phyloP scores from a whole-genome alignment of 169 alveolate genomes.

The Cryptosporidium sp. region DNA sequence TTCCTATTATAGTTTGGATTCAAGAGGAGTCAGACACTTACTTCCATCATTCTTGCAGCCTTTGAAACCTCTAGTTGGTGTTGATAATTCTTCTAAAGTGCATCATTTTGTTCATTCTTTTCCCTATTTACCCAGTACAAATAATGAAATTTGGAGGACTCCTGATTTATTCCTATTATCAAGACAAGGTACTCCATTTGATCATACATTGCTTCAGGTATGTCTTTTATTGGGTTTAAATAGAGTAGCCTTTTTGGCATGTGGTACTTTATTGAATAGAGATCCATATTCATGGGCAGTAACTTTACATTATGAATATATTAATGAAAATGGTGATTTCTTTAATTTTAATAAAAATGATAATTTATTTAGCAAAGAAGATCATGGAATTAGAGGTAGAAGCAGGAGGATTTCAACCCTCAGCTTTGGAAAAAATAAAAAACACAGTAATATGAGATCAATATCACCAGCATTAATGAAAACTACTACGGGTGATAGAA shows the following conservation, averaged over 20 bases:
- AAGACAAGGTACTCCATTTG: slow-evolving; percentile 72
- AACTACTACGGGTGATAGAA: neutral
- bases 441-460: slow-evolving; percentile 17
- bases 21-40: slow-evolving; percentile 71
- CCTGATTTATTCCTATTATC: slow-evolving; percentile 70
- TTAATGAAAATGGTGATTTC: neutral
- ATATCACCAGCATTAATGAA: slow-evolving; percentile 6
- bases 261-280: slow-evolving; percentile 71
- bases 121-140: slow-evolving; percentile 55
- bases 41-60: slow-evolving; percentile 69
- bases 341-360: neutral
- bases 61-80: slow-evolving; percentile 37
- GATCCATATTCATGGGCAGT: slow-evolving; percentile 74
- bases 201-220: slow-evolving; percentile 67
- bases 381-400: neutral
- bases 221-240: slow-evolving; percentile 57
- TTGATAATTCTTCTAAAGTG: slow-evolving; percentile 50
- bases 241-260: slow-evolving; percentile 71
- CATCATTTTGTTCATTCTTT: slow-evolving; percentile 74
- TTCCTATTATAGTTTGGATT: slow-evolving; percentile 66
- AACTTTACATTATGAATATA: slow-evolving; percentile 61
- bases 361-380: neutral
- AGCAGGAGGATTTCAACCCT: neutral
- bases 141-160: slow-evolving; percentile 44
- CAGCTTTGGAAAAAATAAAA: neutral